phyloP scores from a whole-genome alignment of 352 stramenopile genomes.

The Phytophthora chlamydospora region DNA sequence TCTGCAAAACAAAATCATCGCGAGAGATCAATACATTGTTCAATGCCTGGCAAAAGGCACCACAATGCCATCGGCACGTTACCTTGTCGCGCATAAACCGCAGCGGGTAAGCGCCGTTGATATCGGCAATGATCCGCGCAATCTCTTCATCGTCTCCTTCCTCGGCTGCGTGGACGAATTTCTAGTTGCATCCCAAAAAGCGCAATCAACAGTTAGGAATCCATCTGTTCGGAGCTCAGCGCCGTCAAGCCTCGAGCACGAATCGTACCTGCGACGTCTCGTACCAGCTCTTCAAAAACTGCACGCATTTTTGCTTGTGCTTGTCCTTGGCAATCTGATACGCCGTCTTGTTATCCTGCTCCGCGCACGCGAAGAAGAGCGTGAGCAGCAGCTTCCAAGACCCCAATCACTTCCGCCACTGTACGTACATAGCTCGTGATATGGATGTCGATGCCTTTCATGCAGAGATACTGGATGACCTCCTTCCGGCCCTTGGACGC shows the following conservation, averaged over 20 bases:
- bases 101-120: conserved; percentile 80
- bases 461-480: conserved; percentile 89
- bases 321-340: conserved; percentile 91
- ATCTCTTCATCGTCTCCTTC: conserved; percentile 85
- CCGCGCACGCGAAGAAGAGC: not conserved
- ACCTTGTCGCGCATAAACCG: conserved; percentile 89
- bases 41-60: not conserved
- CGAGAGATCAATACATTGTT: not conserved
- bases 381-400: not conserved
- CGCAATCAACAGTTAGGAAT: not conserved
- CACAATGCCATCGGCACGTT: not conserved
- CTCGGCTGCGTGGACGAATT: conserved; percentile 85
- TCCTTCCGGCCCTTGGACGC: conserved; percentile 85
- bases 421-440: conserved; percentile 88
- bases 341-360: conserved; percentile 88
- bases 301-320: conserved; percentile 87
- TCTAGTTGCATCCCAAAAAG: conserved; percentile 33
- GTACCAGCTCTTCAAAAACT: conserved; percentile 90
- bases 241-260: not conserved
- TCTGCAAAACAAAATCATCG: conserved; percentile 42
- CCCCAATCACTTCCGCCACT: not conserved
- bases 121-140: conserved; percentile 76
- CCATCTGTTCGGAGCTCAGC: not conserved
- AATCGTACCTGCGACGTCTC: conserved; percentile 80
- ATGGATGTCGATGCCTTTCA: conserved; percentile 90